These are phyloP conservation scores for Adansonia digitata DNA, from an alignment of 345 rosid genomes.

Conservation along the genomic window DNA sequence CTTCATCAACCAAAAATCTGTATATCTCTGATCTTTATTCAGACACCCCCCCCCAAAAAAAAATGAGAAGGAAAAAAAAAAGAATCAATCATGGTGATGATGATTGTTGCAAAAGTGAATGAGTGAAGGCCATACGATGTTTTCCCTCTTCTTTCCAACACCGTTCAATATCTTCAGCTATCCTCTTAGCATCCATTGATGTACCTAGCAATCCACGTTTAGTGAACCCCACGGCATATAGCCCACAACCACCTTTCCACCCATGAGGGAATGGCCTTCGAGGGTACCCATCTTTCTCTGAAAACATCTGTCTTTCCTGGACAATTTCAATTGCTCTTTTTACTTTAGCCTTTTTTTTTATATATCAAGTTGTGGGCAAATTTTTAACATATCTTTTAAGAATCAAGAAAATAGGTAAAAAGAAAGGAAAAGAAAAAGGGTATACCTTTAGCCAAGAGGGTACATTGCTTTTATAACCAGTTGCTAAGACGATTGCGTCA, in stretches of 20 bases:
- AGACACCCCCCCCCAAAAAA: not conserved
- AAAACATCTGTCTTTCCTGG: constrained; percentile 77
- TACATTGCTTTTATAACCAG: constrained; percentile 93
- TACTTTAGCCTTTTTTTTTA: not conserved
- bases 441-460: constrained; percentile 89
- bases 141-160: constrained; percentile 36
- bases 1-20: not conserved
- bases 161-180: constrained; percentile 62
- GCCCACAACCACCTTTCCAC: constrained; percentile 91
- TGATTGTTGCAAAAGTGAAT: constrained; percentile 14
- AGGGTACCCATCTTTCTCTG: constrained; percentile 74
- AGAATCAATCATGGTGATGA: constrained; percentile 4
- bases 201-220: constrained; percentile 79
- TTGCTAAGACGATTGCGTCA: constrained; percentile 84
- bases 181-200: constrained; percentile 67
- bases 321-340: not conserved
- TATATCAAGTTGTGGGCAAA: not conserved
- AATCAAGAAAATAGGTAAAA: not conserved
- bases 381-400: not conserved
- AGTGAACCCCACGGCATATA: constrained; percentile 92
- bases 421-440: not conserved
- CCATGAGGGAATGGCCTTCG: constrained; percentile 68
- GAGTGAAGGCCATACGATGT: constrained; percentile 21
- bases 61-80: not conserved
- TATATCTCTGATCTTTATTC: not conserved